Evolutionary conservation across 305 asterid species (phyloP).

Genomic region (Fraxinus baroniana): DNA sequence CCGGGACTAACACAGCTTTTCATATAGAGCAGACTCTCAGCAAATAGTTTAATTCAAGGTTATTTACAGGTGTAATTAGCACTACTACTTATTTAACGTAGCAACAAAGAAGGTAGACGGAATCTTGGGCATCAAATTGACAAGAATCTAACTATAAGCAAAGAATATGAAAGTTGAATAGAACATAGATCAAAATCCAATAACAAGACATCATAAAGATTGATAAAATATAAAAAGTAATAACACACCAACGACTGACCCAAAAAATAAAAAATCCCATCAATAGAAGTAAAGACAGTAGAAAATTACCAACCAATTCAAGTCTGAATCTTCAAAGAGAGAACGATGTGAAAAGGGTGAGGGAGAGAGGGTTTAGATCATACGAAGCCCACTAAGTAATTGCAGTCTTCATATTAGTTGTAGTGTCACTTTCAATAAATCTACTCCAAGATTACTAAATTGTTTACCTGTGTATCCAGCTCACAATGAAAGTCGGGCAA

Average conservation of each 20-base stretch:
- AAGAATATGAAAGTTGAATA: background rate
- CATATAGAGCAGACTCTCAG: background rate
- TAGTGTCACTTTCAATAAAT: constrained; percentile 1
- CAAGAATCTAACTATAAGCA: constrained; percentile 4
- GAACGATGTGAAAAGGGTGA: background rate
- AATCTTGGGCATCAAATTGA: background rate
- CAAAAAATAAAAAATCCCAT: background rate
- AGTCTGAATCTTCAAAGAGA: constrained; percentile 15
- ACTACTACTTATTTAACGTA: background rate
- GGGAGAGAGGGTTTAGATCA: background rate
- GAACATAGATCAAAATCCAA: background rate
- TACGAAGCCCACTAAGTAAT: background rate
- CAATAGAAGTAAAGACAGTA: background rate
- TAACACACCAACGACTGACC: background rate
- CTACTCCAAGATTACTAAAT: background rate
- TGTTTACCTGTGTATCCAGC: background rate
- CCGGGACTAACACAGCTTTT: background rate
- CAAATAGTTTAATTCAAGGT: background rate
- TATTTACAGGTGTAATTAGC: background rate
- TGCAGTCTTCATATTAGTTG: background rate
- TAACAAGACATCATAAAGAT: background rate
- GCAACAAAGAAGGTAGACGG: background rate
- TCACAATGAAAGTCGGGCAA: constrained; percentile 13
- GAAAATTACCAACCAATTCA: constrained; percentile 24
- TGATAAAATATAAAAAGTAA: background rate